phyloP scores from a whole-genome alignment of 208 protist genomes.

The Phytomonas serpens region DNA sequence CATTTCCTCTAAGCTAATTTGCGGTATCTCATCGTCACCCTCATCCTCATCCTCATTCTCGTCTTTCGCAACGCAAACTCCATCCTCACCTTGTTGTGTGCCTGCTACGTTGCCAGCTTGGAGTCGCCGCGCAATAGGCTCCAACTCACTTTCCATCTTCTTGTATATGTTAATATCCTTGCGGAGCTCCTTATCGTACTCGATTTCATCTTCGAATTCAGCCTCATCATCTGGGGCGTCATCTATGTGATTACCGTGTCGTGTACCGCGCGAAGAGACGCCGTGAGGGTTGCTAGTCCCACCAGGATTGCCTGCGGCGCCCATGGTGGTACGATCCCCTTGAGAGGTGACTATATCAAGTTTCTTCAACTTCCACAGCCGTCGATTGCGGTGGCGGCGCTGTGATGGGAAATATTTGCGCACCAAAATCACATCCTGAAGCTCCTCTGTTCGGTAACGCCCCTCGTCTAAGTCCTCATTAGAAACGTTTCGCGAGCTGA shows the following conservation, averaged over 20 bases:
- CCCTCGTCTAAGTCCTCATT: slow-evolving; percentile 74
- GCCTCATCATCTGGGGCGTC: slow-evolving; percentile 35
- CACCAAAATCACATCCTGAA: slow-evolving; percentile 92
- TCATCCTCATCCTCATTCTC: slow-evolving; percentile 39
- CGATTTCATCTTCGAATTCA: slow-evolving; percentile 86
- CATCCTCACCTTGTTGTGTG: neutral
- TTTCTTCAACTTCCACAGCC: slow-evolving; percentile 76
- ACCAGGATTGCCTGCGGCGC: slow-evolving; percentile 11
- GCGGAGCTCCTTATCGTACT: slow-evolving; percentile 74
- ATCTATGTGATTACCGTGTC: slow-evolving; percentile 12
- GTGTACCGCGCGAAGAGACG: slow-evolving; percentile 11
- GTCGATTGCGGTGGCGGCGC: slow-evolving; percentile 47
- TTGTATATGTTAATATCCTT: slow-evolving; percentile 79
- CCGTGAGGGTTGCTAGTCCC: slow-evolving; percentile 13
- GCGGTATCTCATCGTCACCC: slow-evolving; percentile 54
- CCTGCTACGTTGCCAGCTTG: neutral
- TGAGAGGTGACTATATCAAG: slow-evolving; percentile 56
- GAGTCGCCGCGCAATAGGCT: neutral
- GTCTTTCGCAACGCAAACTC: slow-evolving; percentile 6
- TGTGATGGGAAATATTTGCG: slow-evolving; percentile 90
- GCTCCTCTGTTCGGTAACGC: slow-evolving; percentile 60
- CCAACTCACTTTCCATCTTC: slow-evolving; percentile 5
- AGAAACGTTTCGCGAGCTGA: slow-evolving; percentile 88
- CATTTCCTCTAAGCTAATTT: slow-evolving; percentile 73
- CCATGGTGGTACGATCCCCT: slow-evolving; percentile 32